Base-by-base conservation (phyloP, 2,329 filamentous ascomycete species). In the Laburnicola sp. region DNA sequence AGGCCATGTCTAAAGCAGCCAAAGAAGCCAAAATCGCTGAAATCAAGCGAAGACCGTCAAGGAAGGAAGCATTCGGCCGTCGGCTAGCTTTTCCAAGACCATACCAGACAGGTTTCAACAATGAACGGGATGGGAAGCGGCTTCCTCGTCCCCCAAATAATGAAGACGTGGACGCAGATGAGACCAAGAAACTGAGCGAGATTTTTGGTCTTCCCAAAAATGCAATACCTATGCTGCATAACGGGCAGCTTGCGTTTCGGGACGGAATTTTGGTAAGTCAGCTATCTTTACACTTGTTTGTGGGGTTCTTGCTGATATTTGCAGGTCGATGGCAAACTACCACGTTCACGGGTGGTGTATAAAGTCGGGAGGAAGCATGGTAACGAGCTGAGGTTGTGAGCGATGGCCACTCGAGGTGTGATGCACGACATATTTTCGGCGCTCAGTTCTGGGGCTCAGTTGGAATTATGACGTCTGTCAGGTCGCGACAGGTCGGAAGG, bases 41-140 rank as follows among this genome's bases (percentile, higher is more conserved):
- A 35, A 69, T 68, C 47, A 58, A 55, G 51, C 45, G 51, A 10
- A 65, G 75, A 1, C 71, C 71, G 3, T 68, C 64, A 1, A 64
- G 72, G 30, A 77, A 76, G 51, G 55, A 64, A 10, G 53, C 53
- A 6, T 64, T 64, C 25, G 58, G 56, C 27, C 32, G 50, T 6
- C 57, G 59, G 26, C 43, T 65, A 16, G 57, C 51, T 34, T 58
- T 60, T 28, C 57, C 57, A 39, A 53, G 57, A 25, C 51, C 35
- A 25, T 44, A 54, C 21, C 48, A 54, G 27, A 32, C 32, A 21
- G 62, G 63, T 32, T 42, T 58, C 2, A 60, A 63, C 23, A 51
- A 65, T 28, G 60, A 64, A 30, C 58, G 50, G 5, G 48, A 55
- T 11, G 56, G 56, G 22, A 54, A 53, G 27, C 58, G 57, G 60